phyloP scores from a whole-genome alignment of 2,329 filamentous ascomycete genomes.

The Neurospora sp. region DNA sequence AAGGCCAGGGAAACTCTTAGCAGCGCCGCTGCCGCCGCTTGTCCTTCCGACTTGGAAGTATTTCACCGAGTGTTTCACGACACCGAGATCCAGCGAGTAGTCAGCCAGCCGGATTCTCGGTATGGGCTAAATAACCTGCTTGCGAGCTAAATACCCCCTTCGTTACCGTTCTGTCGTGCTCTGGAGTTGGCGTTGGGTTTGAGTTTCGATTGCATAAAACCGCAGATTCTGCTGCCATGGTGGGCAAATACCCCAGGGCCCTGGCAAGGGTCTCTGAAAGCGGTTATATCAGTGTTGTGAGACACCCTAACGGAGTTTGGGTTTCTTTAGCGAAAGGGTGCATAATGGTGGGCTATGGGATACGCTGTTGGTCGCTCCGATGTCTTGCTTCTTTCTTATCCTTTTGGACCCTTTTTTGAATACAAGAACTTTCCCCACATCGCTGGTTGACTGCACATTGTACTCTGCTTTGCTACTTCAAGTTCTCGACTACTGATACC shows the following conservation, averaged over 20 bases:
- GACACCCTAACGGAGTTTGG: not conserved
- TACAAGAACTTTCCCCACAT: not conserved
- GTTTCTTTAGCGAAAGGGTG: not conserved
- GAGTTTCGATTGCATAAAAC: constrained; percentile 1
- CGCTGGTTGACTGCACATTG: not conserved
- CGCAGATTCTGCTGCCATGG: constrained; percentile 6
- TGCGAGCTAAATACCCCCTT: constrained; percentile 11
- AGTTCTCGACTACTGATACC: not conserved
- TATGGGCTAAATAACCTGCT: constrained; percentile 46
- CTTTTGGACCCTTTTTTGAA: not conserved
- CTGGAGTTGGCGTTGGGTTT: not conserved
- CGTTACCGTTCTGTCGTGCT: not conserved
- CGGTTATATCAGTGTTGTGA: not conserved
- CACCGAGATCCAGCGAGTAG: constrained; percentile 38
- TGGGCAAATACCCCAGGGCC: not conserved
- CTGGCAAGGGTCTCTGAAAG: not conserved
- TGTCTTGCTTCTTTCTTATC: not conserved
- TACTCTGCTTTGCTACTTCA: not conserved
- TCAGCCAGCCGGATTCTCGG: constrained; percentile 43
- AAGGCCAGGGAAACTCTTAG: constrained; percentile 29
- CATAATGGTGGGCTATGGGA: not conserved
- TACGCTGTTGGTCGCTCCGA: not conserved
- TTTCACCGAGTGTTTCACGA: constrained; percentile 44
- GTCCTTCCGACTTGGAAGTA: constrained; percentile 38
- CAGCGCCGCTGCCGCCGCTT: constrained; percentile 15